Evolutionary conservation across 306 rosid species (phyloP), one percentile per base, ranked within the genome.

Genomic region (Clitoria ternatea): DNA sequence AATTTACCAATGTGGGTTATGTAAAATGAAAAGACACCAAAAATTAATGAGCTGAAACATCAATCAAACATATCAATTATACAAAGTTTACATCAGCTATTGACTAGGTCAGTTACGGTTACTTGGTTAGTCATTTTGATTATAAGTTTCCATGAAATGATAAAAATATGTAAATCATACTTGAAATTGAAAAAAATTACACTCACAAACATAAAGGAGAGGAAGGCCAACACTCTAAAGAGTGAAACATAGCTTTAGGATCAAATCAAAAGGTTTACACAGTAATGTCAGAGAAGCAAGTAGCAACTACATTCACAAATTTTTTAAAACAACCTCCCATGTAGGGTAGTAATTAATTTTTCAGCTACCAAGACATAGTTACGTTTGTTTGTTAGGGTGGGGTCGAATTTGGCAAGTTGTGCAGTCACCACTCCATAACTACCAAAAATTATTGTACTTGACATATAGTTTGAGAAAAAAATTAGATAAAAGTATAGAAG

Each of bases 191-290:
- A 24, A 22, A 63, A 54, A 61, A 50, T 8, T 0, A 1, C 0
- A 4, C 2, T 32, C 20, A n/a, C n/a, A n/a, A n/a, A n/a, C n/a
- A n/a, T n/a, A n/a, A n/a, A n/a, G n/a, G n/a, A n/a, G n/a, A n/a
- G n/a, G n/a, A n/a, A n/a, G n/a, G n/a, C n/a, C n/a, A n/a, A n/a
- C n/a, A n/a, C n/a, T n/a, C n/a, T n/a, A n/a, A n/a, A n/a, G n/a
- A n/a, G n/a, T n/a, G n/a, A n/a, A n/a, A 2, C 33, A 61, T 37
- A n/a, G 8, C 17, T 8, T 35, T 55, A 5, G 19, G 49, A 60
- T 29, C 72, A 60, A 59, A 49, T 35, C 79, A 60, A 52, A 43
- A 74, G 17, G 47, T 62, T 69, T 52, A 62, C 35, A 52, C 1
- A 24, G 63, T 44, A 52, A 56, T 43, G 32, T 8, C 13, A 6